Base-by-base conservation (phyloP, 2,329 filamentous ascomycete genomes). In the Penicillium olsonii region DNA sequence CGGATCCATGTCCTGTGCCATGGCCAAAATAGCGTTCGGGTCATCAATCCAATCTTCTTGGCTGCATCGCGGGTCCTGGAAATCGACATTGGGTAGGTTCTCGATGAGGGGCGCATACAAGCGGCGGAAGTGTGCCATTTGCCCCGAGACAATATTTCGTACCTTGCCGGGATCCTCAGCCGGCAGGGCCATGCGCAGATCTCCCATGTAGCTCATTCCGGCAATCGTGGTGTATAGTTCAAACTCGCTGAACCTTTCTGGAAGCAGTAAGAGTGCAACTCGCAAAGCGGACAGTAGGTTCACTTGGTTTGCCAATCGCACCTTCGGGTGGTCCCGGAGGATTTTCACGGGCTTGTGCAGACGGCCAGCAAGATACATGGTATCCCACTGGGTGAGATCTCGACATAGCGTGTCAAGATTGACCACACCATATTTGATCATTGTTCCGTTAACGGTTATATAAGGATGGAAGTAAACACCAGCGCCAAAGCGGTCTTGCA, bases 331-430 rank as follows among this genome's bases (percentile, higher is more conserved):
- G 68, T 99, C 94, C 42, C 92, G 87, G 15, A 99, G 81, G 59
- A 99, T 97, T 76, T 99, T 97, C 71, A 96, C 94, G 1, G 94
- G 94, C 69, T 99, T 99, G 57, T 99, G 94, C 44, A 99, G 80
- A 27, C 94, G 88, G 4, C 94, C 94, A 5, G 95, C 94, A n/a
- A 99, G 82, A 70, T 99, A 99, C 20, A 99, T 78, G 0, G 90
- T 96, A 55, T 96, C 86, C 94, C 94, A 99, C 50, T 91, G 84
- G 24, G 84, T 87, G 19, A 99, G 81, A 68, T 99, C 94, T 35
- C 80, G 81, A 62, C 90, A 92, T 14, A 99, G 78, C 2, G 92
- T 96, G 65, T 95, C 86, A 57, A 97, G 82, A 64, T 95, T 96
- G 37, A 96, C 95, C 18, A 99, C 94, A 17, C 92, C 94, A 64